Evolutionary conservation across 805 yeast species (phyloP).

Genomic region (Scheffersomyces amazonensis): DNA sequence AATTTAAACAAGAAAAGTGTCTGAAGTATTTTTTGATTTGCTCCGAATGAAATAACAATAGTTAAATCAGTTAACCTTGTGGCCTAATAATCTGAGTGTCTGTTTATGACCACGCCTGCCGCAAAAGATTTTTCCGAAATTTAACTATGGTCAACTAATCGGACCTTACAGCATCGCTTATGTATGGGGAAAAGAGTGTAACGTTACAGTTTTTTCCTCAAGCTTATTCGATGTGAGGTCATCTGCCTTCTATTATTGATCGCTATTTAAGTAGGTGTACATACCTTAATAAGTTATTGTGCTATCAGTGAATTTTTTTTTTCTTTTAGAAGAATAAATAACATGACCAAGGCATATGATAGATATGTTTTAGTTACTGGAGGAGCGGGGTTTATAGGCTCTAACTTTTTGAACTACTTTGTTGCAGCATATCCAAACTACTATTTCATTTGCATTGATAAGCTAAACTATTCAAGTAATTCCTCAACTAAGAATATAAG

Average conservation of each 20-base stretch:
- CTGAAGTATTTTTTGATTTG: background rate
- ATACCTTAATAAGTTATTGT: no score
- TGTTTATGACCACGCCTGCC: no score
- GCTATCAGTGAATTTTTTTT: no score
- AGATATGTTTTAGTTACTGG: slow-evolving; percentile 45
- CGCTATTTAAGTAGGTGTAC: no score
- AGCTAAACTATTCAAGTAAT: slow-evolving; percentile 44
- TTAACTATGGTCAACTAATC: background rate
- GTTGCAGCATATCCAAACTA: slow-evolving; percentile 24
- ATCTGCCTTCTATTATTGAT: no score
- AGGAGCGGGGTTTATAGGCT: slow-evolving; percentile 58
- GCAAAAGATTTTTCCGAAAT: no score
- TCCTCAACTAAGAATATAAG: slow-evolving; percentile 20
- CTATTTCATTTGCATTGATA: slow-evolving; percentile 44
- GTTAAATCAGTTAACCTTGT: no score
- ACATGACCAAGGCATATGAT: slow-evolving; percentile 7
- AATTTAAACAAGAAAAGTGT: background rate
- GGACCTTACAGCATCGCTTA: background rate
- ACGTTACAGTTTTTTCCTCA: background rate
- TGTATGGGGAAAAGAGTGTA: background rate
- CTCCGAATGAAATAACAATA: no score
- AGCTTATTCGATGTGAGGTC: no score
- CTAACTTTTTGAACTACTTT: slow-evolving; percentile 40
- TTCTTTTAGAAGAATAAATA: no score
- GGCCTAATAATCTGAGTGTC: no score